These are phyloP conservation scores for Globisporangium parvum DNA, from an alignment of 352 stramenopile genomes.

Conservation along the genomic window DNA sequence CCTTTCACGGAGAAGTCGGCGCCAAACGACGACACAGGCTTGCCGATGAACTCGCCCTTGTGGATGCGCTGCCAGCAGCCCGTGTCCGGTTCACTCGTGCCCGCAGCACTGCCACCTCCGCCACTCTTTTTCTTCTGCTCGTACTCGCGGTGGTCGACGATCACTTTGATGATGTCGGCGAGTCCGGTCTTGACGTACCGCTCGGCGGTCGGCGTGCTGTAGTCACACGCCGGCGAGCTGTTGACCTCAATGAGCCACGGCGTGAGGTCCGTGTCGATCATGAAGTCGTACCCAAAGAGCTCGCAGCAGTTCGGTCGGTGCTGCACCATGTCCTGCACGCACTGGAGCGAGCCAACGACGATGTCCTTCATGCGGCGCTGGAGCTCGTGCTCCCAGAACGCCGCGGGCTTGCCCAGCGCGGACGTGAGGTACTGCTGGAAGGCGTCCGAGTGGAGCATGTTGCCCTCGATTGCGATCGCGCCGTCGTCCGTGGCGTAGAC, in stretches of 20 bases:
- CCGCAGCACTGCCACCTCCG: constrained; percentile 1
- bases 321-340: constrained; percentile 83
- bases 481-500: constrained; percentile 64
- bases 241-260: constrained; percentile 93
- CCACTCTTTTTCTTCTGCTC: constrained; percentile 37
- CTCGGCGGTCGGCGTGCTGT: constrained; percentile 88
- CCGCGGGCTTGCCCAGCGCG: constrained; percentile 21
- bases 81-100: constrained; percentile 37
- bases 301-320: constrained; percentile 89
- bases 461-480: constrained; percentile 49
- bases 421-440: constrained; percentile 50
- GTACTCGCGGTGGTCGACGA: constrained; percentile 80
- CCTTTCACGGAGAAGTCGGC: constrained; percentile 69
- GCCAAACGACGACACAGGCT: constrained; percentile 56
- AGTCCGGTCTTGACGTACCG: constrained; percentile 83
- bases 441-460: constrained; percentile 77
- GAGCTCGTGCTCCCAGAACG: constrained; percentile 41
- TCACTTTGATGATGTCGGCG: constrained; percentile 83
- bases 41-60: constrained; percentile 53
- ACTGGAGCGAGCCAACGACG: constrained; percentile 76
- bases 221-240: constrained; percentile 90
- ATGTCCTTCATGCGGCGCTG: constrained; percentile 86
- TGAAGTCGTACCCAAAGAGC: constrained; percentile 93
- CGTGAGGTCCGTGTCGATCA: constrained; percentile 82
- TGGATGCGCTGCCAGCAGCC: constrained; percentile 62